These are phyloP conservation scores for Glycyrrhiza uralensis DNA, from an alignment of 306 rosid genomes.

Conservation along the genomic window DNA sequence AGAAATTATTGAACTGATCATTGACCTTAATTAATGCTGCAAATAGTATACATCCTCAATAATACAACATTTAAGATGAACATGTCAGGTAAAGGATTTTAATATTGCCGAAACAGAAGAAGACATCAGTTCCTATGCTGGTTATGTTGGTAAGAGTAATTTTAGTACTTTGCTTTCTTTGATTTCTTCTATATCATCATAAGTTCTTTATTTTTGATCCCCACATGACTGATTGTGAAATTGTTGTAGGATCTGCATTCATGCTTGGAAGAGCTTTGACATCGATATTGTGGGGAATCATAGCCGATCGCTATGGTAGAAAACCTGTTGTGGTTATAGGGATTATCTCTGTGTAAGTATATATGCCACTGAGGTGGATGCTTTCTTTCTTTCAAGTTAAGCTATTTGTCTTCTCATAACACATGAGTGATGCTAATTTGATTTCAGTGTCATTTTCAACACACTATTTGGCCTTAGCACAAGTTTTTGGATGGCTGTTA, in stretches of 20 bases:
- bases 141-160: conserved; percentile 62
- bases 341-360: conserved; percentile 56
- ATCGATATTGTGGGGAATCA: conserved; percentile 72
- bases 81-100: conserved; percentile 62
- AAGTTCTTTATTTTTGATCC: neutral
- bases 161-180: neutral
- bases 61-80: neutral
- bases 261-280: conserved; percentile 86
- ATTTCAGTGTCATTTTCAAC: conserved; percentile 71
- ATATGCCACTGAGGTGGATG: neutral
- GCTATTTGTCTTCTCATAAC: neutral
- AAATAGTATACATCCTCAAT: neutral
- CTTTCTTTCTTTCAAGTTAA: conserved; percentile 5
- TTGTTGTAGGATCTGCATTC: conserved; percentile 64
- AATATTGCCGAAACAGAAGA: conserved; percentile 68
- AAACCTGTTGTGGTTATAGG: conserved; percentile 74
- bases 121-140: conserved; percentile 76
- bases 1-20: neutral
- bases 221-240: neutral
- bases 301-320: conserved; percentile 86
- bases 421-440: neutral
- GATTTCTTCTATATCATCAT: neutral
- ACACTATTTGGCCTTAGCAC: conserved; percentile 81
- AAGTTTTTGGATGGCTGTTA: conserved; percentile 85
- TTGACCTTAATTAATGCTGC: neutral